Conservation (phyloP, 768 basidiomycete species). For the Rickenella mellea region DNA sequence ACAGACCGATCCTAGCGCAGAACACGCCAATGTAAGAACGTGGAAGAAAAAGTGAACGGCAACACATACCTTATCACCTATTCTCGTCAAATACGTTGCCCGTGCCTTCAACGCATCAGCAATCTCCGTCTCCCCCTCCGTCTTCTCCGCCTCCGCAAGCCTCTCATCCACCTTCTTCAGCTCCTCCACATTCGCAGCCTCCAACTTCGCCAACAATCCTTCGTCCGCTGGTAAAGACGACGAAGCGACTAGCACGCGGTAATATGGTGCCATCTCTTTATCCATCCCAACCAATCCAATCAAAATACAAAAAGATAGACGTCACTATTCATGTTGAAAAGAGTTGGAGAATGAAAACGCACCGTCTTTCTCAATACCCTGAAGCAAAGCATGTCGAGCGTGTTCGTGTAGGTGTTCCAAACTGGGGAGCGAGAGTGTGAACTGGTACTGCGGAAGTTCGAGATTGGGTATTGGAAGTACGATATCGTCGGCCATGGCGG, state of each 20-base stretch:
- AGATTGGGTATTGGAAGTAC: slow-evolving; percentile 86
- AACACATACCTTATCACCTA: slow-evolving; percentile 63
- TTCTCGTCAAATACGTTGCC: slow-evolving; percentile 79
- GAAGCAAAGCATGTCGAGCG: slow-evolving; percentile 55
- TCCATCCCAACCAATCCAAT: too few species aligned
- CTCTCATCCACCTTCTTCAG: slow-evolving; percentile 68
- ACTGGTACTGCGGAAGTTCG: slow-evolving; percentile 68
- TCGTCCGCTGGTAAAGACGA: slow-evolving; percentile 37
- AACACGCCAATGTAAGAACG: not conserved
- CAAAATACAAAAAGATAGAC: not conserved
- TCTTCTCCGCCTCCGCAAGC: slow-evolving; percentile 79
- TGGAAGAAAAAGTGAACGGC: not conserved
- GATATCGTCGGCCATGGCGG: slow-evolving; percentile 70
- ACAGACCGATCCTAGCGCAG: slow-evolving; percentile 62
- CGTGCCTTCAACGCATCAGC: slow-evolving; percentile 76
- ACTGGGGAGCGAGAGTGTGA: slow-evolving; percentile 54
- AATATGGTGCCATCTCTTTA: slow-evolving; percentile 86
- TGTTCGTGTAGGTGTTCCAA: slow-evolving; percentile 57
- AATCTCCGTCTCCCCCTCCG: slow-evolving; percentile 89
- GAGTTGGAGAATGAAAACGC: slow-evolving; percentile 25
- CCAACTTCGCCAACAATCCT: slow-evolving; percentile 44
- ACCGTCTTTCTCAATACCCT: slow-evolving; percentile 77
- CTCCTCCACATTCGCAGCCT: slow-evolving; percentile 62
- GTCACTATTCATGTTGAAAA: slow-evolving; percentile 5
- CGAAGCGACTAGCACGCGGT: slow-evolving; percentile 31